Conservation (phyloP, 108 stramenopile species). For the Nannochloropsis oceanica region DNA sequence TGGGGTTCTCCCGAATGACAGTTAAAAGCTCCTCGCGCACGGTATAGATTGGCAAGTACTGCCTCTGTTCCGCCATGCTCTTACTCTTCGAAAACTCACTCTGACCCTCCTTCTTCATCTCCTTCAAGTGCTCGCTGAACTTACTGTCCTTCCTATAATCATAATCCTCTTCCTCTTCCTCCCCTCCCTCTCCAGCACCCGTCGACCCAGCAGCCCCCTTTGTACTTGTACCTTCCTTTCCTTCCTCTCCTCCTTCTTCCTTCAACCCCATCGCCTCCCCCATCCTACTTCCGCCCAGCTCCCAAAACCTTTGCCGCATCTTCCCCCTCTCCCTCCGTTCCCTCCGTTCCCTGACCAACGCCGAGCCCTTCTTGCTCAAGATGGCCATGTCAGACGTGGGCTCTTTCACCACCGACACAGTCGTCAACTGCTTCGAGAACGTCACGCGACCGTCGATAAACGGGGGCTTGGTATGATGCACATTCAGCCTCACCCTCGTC, state of each 20-base stretch:
- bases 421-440: slow-evolving; percentile 61
- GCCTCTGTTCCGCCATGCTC: slow-evolving; percentile 75
- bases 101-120: slow-evolving; percentile 30
- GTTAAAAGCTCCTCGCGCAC: slow-evolving; percentile 80
- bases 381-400: slow-evolving; percentile 65
- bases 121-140: slow-evolving; percentile 68
- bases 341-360: slow-evolving; percentile 49
- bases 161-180: slow-evolving; percentile 45
- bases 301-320: slow-evolving; percentile 96
- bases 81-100: slow-evolving; percentile 71
- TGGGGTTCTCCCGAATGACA: slow-evolving; percentile 79
- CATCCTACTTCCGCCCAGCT: slow-evolving; percentile 87
- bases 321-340: slow-evolving; percentile 62
- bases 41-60: slow-evolving; percentile 78
- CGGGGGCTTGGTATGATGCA: slow-evolving; percentile 92
- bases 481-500: slow-evolving; percentile 24
- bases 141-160: slow-evolving; percentile 72
- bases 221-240: neutral
- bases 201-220: neutral
- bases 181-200: neutral
- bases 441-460: slow-evolving; percentile 64
- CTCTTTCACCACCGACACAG: slow-evolving; percentile 43
- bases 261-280: slow-evolving; percentile 69
- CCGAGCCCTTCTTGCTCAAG: slow-evolving; percentile 74
- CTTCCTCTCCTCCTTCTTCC: slow-evolving; percentile 13